A percentile compares a stretch with the other conserved stretches of the same genome.
These are phyloP conservation scores for Westerdykella ornata DNA, from an alignment of 2,329 filamentous ascomycete genomes.

Conservation along the genomic window DNA sequence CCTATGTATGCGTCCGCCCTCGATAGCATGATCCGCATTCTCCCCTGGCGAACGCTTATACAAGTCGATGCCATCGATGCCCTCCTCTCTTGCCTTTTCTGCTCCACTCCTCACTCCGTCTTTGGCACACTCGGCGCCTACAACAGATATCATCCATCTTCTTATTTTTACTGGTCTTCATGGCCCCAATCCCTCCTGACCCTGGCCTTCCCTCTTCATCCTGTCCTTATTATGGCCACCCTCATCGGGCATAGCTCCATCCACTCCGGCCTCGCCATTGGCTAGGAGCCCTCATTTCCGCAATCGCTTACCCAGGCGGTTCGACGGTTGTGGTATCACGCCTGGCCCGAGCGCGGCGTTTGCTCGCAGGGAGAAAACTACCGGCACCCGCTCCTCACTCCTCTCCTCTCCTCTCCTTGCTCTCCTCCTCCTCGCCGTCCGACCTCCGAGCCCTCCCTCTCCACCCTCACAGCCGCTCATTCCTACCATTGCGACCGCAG, in stretches of 20 bases:
- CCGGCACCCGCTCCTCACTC: conserved; percentile 9
- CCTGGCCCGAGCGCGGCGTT: conserved; percentile 1
- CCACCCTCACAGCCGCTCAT: conserved; percentile 19
- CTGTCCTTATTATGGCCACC: conserved; percentile 3
- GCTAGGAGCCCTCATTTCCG: not conserved
- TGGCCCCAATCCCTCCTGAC: not conserved
- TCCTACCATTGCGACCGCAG: conserved; percentile 43
- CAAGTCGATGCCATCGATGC: no score
- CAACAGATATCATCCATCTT: no score
- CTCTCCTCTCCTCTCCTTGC: conserved; percentile 12
- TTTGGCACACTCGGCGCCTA: no score
- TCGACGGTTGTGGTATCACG: not conserved
- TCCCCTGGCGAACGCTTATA: no score
- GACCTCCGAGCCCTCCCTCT: conserved; percentile 12
- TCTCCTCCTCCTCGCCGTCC: conserved; percentile 27
- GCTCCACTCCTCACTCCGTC: no score
- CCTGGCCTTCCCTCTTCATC: not conserved
- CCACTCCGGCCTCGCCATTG: not conserved
- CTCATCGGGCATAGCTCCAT: not conserved
- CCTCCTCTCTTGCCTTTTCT: no score
- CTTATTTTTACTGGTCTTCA: no score
- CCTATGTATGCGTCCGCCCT: no score
- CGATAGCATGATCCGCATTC: no score
- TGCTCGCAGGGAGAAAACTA: conserved; percentile 3
- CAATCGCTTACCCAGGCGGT: not conserved